Base-by-base conservation (phyloP, 139 green algal species). In the Closterium sp. region DNA sequence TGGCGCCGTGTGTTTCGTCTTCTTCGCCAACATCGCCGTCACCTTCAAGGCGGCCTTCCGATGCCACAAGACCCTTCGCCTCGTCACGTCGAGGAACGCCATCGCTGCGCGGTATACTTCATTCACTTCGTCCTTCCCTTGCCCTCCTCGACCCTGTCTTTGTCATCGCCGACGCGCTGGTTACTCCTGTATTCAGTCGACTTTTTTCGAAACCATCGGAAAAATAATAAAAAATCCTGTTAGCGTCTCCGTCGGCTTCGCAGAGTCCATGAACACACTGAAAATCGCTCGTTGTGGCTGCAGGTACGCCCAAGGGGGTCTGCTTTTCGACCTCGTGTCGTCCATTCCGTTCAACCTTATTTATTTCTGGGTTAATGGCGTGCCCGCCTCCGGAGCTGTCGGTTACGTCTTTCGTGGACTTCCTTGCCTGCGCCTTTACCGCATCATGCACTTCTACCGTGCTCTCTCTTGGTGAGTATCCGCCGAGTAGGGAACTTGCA, bases 321-420 rank as follows among this genome's bases (percentile, higher is more conserved):
- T 88, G 6, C 33, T 38, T 3, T 43, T 88, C 30, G 85, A 88
- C 85, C 28, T 88, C 31, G 12, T 43, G 30, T 88, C 85, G 30
- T 88, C 85, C 85, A 88, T 88, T 33, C 85, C 85, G 33, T 36
- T 88, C 33, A 88, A 88, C 85, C n/a, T 88, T 9, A 32, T 88
- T 36, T 55, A 12, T n/a, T 88, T 38, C 85, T 66, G 33, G 85
- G 85, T 30, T 31, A 88, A 0, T 9, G 85, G 85, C 6, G 9
- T 12, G 23, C 85, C 85, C 33, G 33, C 85, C 16, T n/a, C 31
- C 28, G 85, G 85, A 38, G 33, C 33, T 19, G 16, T 38, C 16
- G 85, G 85, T 6, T 31, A 55, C 33, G 85, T 88, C 31, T 66
- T 88, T 23, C 85, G 85, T 8, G 33, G 23, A 3, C 85, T 88